Conservation (phyloP, 805 yeast genomes). For the Candida krabiensis region DNA sequence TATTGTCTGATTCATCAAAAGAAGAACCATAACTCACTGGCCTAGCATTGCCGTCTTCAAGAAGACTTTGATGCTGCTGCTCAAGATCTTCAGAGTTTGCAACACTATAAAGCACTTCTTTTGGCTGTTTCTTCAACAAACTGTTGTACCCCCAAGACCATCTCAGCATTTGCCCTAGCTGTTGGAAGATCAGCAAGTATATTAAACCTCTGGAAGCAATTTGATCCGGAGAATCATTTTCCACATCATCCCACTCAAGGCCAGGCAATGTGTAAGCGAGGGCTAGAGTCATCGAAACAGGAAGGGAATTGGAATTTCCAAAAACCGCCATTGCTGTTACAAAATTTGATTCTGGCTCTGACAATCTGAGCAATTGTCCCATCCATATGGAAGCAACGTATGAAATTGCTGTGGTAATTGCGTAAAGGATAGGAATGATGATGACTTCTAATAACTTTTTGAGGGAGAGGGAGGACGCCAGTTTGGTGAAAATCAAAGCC, state of each 20-base stretch:
- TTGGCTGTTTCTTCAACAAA: slow-evolving; percentile 53
- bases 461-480: slow-evolving; percentile 65
- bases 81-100: slow-evolving; percentile 17
- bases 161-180: slow-evolving; percentile 76
- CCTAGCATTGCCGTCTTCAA: slow-evolving; percentile 6
- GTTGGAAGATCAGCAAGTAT: slow-evolving; percentile 74
- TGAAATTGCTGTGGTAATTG: slow-evolving; percentile 78
- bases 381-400: slow-evolving; percentile 58
- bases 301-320: slow-evolving; percentile 93
- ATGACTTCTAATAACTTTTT: slow-evolving; percentile 77
- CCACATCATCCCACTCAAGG: slow-evolving; percentile 71
- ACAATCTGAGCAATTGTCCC: slow-evolving; percentile 54
- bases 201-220: slow-evolving; percentile 78
- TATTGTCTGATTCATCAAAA: slow-evolving; percentile 10
- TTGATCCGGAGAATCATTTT: slow-evolving; percentile 63
- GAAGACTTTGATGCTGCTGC: slow-evolving; percentile 11
- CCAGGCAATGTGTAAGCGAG: slow-evolving; percentile 75
- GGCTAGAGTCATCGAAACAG: slow-evolving; percentile 85
- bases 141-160: slow-evolving; percentile 90
- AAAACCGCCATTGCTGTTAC: slow-evolving; percentile 97
- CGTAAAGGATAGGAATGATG: slow-evolving; percentile 81
- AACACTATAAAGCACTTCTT: slow-evolving; percentile 31
- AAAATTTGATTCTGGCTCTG: slow-evolving; percentile 78
- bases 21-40: slow-evolving; percentile 19
- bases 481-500: slow-evolving; percentile 85